Evolutionary conservation across 1,284 basidiomycete genomes (phyloP).

Genomic region (Fomitopsis schrenkii): DNA sequence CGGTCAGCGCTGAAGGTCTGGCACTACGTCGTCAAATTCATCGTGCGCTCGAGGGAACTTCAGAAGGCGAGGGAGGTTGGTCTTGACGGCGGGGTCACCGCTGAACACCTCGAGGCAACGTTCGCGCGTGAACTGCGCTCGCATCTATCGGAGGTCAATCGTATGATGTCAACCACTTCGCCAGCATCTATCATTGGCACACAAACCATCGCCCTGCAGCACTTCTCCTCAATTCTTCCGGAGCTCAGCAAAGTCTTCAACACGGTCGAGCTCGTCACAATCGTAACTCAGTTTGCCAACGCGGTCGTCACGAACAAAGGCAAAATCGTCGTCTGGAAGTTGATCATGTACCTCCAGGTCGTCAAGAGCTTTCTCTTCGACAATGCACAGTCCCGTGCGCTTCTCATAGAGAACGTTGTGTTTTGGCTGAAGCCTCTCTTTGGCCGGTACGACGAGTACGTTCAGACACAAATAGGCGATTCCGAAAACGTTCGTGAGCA

Average conservation of each 20-base stretch:
- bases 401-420: slow-evolving; percentile 85
- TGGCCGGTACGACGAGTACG: slow-evolving; percentile 85
- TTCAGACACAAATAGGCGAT: slow-evolving; percentile 58
- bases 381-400: slow-evolving; percentile 70
- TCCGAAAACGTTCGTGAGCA: slow-evolving; percentile 63
- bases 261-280: slow-evolving; percentile 78
- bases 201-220: slow-evolving; percentile 90
- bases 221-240: slow-evolving; percentile 91
- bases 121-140: slow-evolving; percentile 82
- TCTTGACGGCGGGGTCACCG: slow-evolving; percentile 74
- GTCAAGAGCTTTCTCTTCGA: slow-evolving; percentile 89
- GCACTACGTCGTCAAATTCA: slow-evolving; percentile 95
- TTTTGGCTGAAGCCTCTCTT: slow-evolving; percentile 96
- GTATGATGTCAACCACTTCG: slow-evolving; percentile 82
- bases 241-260: slow-evolving; percentile 81
- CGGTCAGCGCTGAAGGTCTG: slow-evolving; percentile 93
- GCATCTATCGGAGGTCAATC: slow-evolving; percentile 79
- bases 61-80: slow-evolving; percentile 80
- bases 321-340: slow-evolving; percentile 88
- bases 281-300: slow-evolving; percentile 86
- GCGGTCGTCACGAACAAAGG: slow-evolving; percentile 78
- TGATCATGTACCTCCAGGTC: slow-evolving; percentile 91
- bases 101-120: slow-evolving; percentile 79
- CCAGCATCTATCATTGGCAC: slow-evolving; percentile 91
- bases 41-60: slow-evolving; percentile 83